A percentile compares a stretch with the other conserved stretches of the same genome.
These are phyloP conservation scores for Lodderomyces jiufengensis DNA, from an alignment of 1,139 yeast genomes.

Conservation along the genomic window DNA sequence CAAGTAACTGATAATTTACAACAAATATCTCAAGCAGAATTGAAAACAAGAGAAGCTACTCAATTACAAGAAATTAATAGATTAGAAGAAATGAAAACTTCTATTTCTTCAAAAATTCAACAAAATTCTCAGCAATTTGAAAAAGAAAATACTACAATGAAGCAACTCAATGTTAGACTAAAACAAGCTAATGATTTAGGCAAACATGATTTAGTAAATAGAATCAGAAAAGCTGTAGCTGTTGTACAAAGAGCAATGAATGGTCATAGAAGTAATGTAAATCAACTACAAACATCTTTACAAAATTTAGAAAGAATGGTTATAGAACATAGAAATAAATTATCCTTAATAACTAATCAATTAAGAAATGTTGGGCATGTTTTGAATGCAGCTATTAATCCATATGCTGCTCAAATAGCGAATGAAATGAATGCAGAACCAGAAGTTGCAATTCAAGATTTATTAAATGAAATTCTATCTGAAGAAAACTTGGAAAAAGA, in stretches of 20 bases:
- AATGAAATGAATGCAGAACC: constrained; percentile 5
- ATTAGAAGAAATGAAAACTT: constrained; percentile 3
- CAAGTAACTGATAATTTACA: constrained; percentile 17
- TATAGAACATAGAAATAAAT: neutral
- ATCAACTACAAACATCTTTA: constrained; percentile 3
- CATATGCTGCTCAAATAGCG: constrained; percentile 8
- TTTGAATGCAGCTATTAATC: constrained; percentile 6
- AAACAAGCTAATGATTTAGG: constrained; percentile 4
- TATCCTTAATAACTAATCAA: neutral
- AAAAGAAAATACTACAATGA: neutral
- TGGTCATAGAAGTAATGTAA: constrained; percentile 3
- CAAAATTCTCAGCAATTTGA: constrained; percentile 2
- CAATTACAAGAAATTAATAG: constrained; percentile 7
- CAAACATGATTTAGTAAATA: constrained; percentile 1
- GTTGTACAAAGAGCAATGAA: constrained; percentile 3
- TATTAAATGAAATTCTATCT: constrained; percentile 65
- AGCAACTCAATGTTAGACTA: neutral
- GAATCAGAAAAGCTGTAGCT: neutral
- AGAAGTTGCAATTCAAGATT: constrained; percentile 40
- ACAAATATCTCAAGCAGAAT: constrained; percentile 4
- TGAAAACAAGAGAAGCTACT: constrained; percentile 5
- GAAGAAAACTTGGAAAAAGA: constrained; percentile 49
- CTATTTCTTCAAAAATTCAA: constrained; percentile 1
- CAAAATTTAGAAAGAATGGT: constrained; percentile 3
- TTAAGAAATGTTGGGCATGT: constrained; percentile 6